A percentile compares a stretch with the other conserved stretches of the same genome.
phyloP scores from a whole-genome alignment of 2,329 filamentous ascomycete genomes.

The Ceratocystis diversiconidia region DNA sequence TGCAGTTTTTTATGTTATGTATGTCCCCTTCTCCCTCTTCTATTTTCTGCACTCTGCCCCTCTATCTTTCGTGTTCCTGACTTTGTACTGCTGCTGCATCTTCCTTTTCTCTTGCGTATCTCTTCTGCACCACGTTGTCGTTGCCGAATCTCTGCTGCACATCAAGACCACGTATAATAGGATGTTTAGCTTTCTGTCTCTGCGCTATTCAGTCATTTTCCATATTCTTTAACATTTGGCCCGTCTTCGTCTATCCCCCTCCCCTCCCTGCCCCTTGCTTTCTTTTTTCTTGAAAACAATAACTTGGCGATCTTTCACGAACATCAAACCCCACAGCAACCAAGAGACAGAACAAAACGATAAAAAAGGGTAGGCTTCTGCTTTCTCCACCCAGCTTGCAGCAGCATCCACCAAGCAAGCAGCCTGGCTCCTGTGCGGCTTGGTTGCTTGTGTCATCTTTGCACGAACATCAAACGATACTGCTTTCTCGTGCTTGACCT shows the following conservation, averaged over 20 bases:
- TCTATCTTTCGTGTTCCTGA: neutral
- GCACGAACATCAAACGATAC: neutral
- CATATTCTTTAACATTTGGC: neutral
- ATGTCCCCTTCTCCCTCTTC: neutral
- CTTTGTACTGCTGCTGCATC: neutral
- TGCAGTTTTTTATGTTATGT: neutral
- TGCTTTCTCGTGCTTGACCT: neutral
- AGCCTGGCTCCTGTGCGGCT: neutral
- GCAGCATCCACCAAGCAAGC: neutral
- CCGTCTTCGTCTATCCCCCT: neutral
- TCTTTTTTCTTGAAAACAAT: neutral
- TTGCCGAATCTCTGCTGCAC: neutral
- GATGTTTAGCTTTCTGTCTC: slow-evolving; percentile 5
- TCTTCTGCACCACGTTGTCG: neutral
- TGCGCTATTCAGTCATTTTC: neutral
- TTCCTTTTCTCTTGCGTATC: neutral
- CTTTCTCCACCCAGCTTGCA: neutral
- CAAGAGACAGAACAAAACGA: neutral
- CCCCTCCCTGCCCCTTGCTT: neutral
- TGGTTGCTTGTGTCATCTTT: slow-evolving; percentile 3
- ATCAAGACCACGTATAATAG: neutral
- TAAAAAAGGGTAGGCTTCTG: neutral
- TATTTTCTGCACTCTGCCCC: neutral
- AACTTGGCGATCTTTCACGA: neutral
- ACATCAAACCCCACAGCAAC: neutral